Conservation (phyloP, 2,329 filamentous ascomycete species). For the Aspergillus novoparasiticus region DNA sequence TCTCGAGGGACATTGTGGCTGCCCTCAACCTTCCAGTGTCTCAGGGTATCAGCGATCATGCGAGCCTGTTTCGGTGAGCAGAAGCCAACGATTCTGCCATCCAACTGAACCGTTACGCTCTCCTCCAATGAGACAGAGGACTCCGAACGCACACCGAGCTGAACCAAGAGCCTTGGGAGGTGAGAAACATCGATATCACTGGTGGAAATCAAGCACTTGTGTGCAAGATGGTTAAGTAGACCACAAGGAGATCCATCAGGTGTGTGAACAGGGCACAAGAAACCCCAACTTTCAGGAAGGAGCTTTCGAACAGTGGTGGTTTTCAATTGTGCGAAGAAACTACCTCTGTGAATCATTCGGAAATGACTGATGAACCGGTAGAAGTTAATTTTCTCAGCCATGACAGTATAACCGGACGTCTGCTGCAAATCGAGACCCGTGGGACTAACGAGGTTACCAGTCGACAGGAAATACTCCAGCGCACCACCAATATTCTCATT, state of each 20-base stretch:
- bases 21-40: conserved; percentile 94
- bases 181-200: conserved; percentile 71
- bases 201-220: conserved; percentile 91
- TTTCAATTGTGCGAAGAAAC: conserved; percentile 96
- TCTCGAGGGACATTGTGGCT: conserved; percentile 76
- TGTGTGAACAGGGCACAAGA: conserved; percentile 95
- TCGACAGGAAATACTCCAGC: conserved; percentile 94
- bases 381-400: conserved; percentile 99
- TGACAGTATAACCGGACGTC: conserved; percentile 90
- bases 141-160: conserved; percentile 75
- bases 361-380: conserved; percentile 98
- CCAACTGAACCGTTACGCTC: conserved; percentile 85
- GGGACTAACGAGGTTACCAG: conserved; percentile 87
- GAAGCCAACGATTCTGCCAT: conserved; percentile 87
- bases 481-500: conserved; percentile 87
- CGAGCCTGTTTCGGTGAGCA: conserved; percentile 82
- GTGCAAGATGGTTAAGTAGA: conserved; percentile 89
- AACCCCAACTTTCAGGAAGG: conserved; percentile 95
- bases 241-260: conserved; percentile 95
- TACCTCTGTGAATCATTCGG: conserved; percentile 97
- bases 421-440: conserved; percentile 94
- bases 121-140: conserved; percentile 80
- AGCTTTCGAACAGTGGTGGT: conserved; percentile 96
- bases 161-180: conserved; percentile 71
- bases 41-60: conserved; percentile 79